phyloP scores from a whole-genome alignment of 2,329 filamentous ascomycete genomes.

The Dactylella cylindrospora region DNA sequence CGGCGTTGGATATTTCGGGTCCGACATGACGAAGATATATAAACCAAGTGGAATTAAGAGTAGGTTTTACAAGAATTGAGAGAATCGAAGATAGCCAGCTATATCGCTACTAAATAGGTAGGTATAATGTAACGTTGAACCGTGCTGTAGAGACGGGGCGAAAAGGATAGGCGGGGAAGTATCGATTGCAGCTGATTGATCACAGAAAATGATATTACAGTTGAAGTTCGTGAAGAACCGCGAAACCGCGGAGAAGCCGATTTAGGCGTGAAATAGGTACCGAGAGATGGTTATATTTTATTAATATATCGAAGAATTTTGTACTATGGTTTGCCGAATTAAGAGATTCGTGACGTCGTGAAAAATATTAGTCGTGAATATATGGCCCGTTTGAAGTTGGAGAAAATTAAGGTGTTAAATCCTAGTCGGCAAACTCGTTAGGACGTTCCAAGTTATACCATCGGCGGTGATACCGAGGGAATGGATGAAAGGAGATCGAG shows the following conservation, averaged over 20 bases:
- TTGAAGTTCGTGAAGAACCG: slow-evolving; percentile 2
- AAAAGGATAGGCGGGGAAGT: neutral
- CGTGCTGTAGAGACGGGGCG: neutral
- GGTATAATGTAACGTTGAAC: neutral
- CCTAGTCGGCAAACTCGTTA: too few relatives aligned
- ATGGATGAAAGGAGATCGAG: slow-evolving; percentile 8
- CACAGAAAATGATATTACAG: slow-evolving; percentile 1
- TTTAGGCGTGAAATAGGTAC: slow-evolving; percentile 1
- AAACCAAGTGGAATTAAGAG: neutral
- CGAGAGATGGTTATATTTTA: slow-evolving; percentile 5
- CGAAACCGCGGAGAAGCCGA: neutral
- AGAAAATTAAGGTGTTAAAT: too few relatives aligned
- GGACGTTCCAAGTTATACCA: too few relatives aligned
- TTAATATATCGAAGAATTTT: slow-evolving; percentile 17
- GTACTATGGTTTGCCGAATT: slow-evolving; percentile 21
- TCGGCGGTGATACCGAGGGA: too few relatives aligned
- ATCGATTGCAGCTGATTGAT: neutral
- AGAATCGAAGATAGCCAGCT: slow-evolving; percentile 37
- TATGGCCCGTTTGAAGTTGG: too few relatives aligned
- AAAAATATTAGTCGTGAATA: slow-evolving; percentile 28
- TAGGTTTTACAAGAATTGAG: neutral
- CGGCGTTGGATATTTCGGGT: slow-evolving; percentile 37
- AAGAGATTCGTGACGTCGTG: slow-evolving; percentile 44
- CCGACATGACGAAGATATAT: slow-evolving; percentile 24
- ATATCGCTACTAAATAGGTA: slow-evolving; percentile 10